phyloP scores from a whole-genome alignment of 2,329 filamentous ascomycete genomes.

The Stenocarpella maydis region DNA sequence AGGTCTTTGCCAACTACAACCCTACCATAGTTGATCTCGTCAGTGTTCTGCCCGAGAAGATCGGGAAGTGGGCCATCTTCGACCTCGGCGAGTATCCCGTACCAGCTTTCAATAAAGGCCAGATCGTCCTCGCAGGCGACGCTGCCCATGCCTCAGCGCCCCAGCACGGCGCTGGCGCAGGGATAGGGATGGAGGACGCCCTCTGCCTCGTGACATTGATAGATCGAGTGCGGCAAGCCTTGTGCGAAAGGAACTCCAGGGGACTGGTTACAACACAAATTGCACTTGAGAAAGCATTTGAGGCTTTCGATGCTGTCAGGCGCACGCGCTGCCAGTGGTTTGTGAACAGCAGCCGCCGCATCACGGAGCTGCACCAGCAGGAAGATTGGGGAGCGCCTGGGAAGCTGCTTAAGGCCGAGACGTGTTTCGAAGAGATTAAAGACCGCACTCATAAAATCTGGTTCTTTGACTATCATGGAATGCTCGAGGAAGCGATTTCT shows the following conservation, averaged over 20 bases:
- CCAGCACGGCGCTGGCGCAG: conserved; percentile 51
- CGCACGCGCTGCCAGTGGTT: neutral
- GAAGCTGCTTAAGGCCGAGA: neutral
- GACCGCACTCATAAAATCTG: neutral
- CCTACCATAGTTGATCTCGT: neutral
- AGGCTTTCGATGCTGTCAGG: neutral
- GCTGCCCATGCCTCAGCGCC: conserved; percentile 58
- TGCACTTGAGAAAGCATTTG: neutral
- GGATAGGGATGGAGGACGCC: conserved; percentile 50
- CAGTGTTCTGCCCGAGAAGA: conserved; percentile 21
- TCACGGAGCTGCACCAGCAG: neutral
- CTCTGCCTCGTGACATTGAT: conserved; percentile 35
- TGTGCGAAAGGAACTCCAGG: neutral
- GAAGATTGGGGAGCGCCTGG: neutral
- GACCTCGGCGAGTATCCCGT: conserved; percentile 21
- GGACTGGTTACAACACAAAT: neutral
- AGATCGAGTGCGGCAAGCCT: neutral
- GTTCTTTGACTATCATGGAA: neutral
- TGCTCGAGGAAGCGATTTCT: neutral
- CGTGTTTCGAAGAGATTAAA: neutral
- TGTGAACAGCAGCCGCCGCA: neutral
- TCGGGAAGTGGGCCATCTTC: conserved; percentile 28
- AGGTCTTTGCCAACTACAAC: neutral
- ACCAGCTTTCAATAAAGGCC: conserved; percentile 36
- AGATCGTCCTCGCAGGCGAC: conserved; percentile 53